Conservation (phyloP, 768 basidiomycete species). For the Plicaturopsis crispa region DNA sequence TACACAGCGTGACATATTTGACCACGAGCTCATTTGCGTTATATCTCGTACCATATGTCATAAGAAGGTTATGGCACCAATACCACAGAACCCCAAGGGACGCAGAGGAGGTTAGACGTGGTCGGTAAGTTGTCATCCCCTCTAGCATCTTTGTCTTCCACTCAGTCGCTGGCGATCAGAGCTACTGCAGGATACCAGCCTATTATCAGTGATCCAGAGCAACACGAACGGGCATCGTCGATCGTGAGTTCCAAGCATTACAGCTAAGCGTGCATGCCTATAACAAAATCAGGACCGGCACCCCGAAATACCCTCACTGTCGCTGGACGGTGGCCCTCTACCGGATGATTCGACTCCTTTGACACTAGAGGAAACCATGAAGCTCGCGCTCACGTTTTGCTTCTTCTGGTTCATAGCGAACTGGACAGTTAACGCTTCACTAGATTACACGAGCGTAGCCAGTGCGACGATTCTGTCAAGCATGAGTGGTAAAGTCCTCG, state of each 20-base stretch:
- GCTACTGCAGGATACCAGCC: neutral
- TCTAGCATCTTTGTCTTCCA: too few relatives aligned
- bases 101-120: too few relatives aligned
- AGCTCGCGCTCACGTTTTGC: constrained; percentile 75
- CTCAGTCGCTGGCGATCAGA: neutral
- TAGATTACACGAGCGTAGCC: constrained; percentile 89
- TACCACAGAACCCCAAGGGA: too few relatives aligned
- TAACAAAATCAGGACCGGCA: too few relatives aligned
- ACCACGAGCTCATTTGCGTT: constrained; percentile 85
- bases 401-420: constrained; percentile 93
- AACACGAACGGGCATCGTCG: too few relatives aligned
- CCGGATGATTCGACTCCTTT: constrained; percentile 32
- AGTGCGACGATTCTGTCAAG: constrained; percentile 86
- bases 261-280: too few relatives aligned
- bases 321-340: too few relatives aligned
- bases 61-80: constrained; percentile 24
- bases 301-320: too few relatives aligned
- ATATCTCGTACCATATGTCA: constrained; percentile 63
- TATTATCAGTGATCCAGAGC: neutral
- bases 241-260: too few relatives aligned
- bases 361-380: constrained; percentile 62
- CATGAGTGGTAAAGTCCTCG: constrained; percentile 66
- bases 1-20: constrained; percentile 75
- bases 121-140: too few relatives aligned
- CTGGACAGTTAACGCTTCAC: constrained; percentile 79